Base-by-base conservation (phyloP, 2,329 filamentous ascomycete species). In the Boeremia exigua region DNA sequence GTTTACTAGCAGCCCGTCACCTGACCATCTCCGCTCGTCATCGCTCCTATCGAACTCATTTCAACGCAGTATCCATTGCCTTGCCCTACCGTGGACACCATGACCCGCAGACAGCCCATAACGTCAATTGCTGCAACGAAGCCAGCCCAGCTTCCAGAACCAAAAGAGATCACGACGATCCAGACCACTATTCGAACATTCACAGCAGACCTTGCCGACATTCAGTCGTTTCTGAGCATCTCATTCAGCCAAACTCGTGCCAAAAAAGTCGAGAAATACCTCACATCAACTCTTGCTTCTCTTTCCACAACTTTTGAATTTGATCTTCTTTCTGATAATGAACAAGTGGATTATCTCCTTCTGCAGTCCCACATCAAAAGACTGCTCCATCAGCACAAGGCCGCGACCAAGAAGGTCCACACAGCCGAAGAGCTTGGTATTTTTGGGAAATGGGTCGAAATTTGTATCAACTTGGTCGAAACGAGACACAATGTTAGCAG, bases 401-500 rank as follows among this genome's bases (percentile, higher is more conserved):
- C 28, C 40, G 28, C 34, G 10, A 17, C 46, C 12, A 8, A 40
- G 8, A 48, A 40, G 12, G 12, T 40, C 19, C 15, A 48, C 36
- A 25, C 36, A 34, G 46, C 46, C 36, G 40, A 48, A 12, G 19
- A 40, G 4, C 17, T 40, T 9, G 46, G 46, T 33, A 12, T 48
- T 5, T 40, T 48, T 12, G 46, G 36, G 27, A 36, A 48, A 7
- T 48, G 46, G 46, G 36, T 48, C 8, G 46, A 48, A 8, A 12
- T 48, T 28, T 48, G 46, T 25, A 33, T 48, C 33, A 1, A 33
- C 5, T 40, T 48, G 27, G 36, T 48, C 28, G 36, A 48, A 32
- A 48, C 36, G 27, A 48, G 46, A 40, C 46, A 48, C 8, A 48
- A 48, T 39, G 46, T 48, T 32, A 36, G 46, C 28, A 48, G 7